Evolutionary conservation across 2,329 filamentous ascomycete species (phyloP).

Genomic region (Talaromyces sp.): DNA sequence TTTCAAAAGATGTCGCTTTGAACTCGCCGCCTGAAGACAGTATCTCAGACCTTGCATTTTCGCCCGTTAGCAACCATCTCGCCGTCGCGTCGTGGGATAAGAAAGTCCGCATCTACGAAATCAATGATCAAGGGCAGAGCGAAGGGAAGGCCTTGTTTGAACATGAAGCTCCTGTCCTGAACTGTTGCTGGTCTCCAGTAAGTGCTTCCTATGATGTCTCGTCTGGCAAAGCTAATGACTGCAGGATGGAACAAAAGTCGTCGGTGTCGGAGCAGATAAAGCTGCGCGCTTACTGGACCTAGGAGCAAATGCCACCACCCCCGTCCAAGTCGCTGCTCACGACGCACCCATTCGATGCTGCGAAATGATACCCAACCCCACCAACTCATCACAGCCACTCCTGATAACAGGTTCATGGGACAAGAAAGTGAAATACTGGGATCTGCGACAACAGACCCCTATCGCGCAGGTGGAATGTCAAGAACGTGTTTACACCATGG

Average conservation of each 20-base stretch:
- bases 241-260: slow-evolving; percentile 88
- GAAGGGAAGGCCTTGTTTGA: slow-evolving; percentile 83
- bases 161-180: slow-evolving; percentile 79
- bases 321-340: slow-evolving; percentile 74
- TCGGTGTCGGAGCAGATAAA: slow-evolving; percentile 87
- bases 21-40: slow-evolving; percentile 78
- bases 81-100: slow-evolving; percentile 96
- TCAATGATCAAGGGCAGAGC: slow-evolving; percentile 71
- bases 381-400: slow-evolving; percentile 58
- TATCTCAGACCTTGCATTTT: slow-evolving; percentile 84
- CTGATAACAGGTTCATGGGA: slow-evolving; percentile 77
- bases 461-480: slow-evolving; percentile 47
- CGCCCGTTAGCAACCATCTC: slow-evolving; percentile 71
- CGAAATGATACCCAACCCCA: slow-evolving; percentile 67
- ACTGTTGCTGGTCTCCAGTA: slow-evolving; percentile 85
- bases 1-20: slow-evolving; percentile 82
- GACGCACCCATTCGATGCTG: slow-evolving; percentile 77
- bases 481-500: slow-evolving; percentile 75
- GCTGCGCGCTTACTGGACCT: slow-evolving; percentile 85
- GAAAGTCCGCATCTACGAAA: slow-evolving; percentile 95
- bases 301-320: slow-evolving; percentile 50
- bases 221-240: background rate
- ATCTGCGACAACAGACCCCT: slow-evolving; percentile 48
- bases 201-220: slow-evolving; percentile 26
- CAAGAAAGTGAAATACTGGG: slow-evolving; percentile 57